Conservation (phyloP, 768 basidiomycete genomes). For the Hericium coralloides region DNA sequence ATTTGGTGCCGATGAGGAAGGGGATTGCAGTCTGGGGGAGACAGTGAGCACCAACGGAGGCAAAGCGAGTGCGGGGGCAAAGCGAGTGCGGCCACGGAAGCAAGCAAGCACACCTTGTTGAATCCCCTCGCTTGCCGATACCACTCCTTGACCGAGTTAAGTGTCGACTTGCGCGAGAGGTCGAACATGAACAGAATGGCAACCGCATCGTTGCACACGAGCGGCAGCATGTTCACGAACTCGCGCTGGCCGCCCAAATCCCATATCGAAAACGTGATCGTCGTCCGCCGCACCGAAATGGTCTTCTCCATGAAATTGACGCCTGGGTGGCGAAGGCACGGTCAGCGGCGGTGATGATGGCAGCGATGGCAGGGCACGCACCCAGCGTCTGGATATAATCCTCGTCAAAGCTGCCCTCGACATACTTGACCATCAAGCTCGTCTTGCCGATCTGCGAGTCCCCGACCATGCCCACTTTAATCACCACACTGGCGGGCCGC, state of each 20-base stretch:
- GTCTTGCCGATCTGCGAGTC: conserved; percentile 99
- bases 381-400: conserved; percentile 99
- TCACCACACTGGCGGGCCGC: conserved; percentile 58
- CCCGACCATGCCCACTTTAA: conserved; percentile 99
- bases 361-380: conserved; percentile 24
- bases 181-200: conserved; percentile 99
- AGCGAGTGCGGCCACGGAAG: not conserved
- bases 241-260: conserved; percentile 95
- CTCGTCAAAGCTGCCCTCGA: conserved; percentile 97
- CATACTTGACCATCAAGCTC: conserved; percentile 99
- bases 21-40: conserved; percentile 84
- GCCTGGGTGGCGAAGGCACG: conserved; percentile 33
- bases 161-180: conserved; percentile 90
- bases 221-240: conserved; percentile 97
- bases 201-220: conserved; percentile 99
- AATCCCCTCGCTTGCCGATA: conserved; percentile 98
- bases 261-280: conserved; percentile 99
- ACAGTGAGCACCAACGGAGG: not conserved
- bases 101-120: conserved; percentile 69
- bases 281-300: conserved; percentile 94
- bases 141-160: conserved; percentile 99
- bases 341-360: not conserved
- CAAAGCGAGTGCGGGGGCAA: not conserved
- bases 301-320: conserved; percentile 99
- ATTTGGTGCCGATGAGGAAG: conserved; percentile 97